Percentiles rank a stretch among this genome's conserved stretches.
These are phyloP conservation scores for Corniculantispora saksenae DNA, from an alignment of 2,329 filamentous ascomycete species.

Conservation along the genomic window DNA sequence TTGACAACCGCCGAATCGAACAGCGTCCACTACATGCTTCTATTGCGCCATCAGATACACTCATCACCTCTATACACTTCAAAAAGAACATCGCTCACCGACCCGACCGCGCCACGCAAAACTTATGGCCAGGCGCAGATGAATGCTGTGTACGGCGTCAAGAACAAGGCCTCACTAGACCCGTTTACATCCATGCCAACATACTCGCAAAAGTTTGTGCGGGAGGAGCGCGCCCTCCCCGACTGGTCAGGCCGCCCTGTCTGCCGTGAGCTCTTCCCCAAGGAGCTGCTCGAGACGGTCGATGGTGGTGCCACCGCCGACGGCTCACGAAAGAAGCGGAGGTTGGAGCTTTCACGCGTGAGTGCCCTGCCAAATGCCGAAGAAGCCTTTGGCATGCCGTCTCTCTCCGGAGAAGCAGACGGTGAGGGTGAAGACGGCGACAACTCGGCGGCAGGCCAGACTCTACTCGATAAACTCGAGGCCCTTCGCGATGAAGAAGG, in stretches of 20 bases:
- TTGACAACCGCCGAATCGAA: conserved; percentile 47
- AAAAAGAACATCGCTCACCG: conserved; percentile 44
- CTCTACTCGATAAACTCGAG: conserved; percentile 47
- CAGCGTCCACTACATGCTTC: conserved; percentile 53
- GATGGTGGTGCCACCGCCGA: conserved; percentile 46
- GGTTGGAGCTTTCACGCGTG: conserved; percentile 48
- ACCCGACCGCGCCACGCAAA: conserved; percentile 42
- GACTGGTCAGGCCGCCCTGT: conserved; percentile 54
- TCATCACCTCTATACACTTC: conserved; percentile 58
- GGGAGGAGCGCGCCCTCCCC: conserved; percentile 53
- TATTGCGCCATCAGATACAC: conserved; percentile 59
- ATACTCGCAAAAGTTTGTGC: conserved; percentile 57
- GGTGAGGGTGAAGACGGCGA: conserved; percentile 35
- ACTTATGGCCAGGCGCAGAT: conserved; percentile 60
- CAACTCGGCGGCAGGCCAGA: conserved; percentile 32
- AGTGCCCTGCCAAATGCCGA: conserved; percentile 52
- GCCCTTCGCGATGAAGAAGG: conserved; percentile 52
- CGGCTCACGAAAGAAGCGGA: conserved; percentile 42
- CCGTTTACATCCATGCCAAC: conserved; percentile 61
- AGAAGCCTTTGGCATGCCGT: conserved; percentile 48
- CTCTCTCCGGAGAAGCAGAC: conserved; percentile 28
- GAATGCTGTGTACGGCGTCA: conserved; percentile 57
- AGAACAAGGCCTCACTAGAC: conserved; percentile 57
- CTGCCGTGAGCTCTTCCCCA: conserved; percentile 55
- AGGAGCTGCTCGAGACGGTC: conserved; percentile 56